Percentiles rank a stretch among this genome's conserved stretches.
Conservation (phyloP, 116 monocot species). For the Dioscorea cayenensis region DNA sequence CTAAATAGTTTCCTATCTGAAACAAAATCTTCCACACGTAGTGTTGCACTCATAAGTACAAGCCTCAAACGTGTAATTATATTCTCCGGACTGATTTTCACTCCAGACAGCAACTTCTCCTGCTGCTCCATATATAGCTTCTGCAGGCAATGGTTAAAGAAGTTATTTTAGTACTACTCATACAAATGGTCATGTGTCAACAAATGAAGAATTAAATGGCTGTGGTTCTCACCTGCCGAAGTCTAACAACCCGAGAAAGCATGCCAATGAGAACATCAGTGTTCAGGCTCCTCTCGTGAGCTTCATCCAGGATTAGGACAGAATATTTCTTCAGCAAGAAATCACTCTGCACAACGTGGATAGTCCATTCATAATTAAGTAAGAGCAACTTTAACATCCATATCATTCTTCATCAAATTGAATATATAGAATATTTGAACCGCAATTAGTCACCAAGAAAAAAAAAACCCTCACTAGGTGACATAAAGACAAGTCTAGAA, state of each 20-base stretch:
- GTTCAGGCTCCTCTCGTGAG: constrained; percentile 98
- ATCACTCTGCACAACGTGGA: constrained; percentile 57
- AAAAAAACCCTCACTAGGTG: too few relatives aligned
- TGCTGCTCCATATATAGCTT: constrained; percentile 66
- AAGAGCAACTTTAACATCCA: too few relatives aligned
- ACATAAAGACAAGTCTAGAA: too few relatives aligned
- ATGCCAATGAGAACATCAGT: constrained; percentile 94
- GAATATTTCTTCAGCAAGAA: constrained; percentile 82
- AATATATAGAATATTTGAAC: too few relatives aligned
- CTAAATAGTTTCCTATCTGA: constrained; percentile 70
- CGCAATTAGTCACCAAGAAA: too few relatives aligned
- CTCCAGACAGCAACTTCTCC: constrained; percentile 44
- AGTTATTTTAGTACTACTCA: too few relatives aligned
- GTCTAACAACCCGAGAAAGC: constrained; percentile 69
- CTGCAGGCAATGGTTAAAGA: constrained; percentile 23
- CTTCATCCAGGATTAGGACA: constrained; percentile 89
- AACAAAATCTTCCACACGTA: constrained; percentile 84
- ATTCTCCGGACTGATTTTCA: constrained; percentile 47
- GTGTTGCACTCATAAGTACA: constrained; percentile 94
- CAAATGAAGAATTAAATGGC: not conserved
- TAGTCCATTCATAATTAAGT: not conserved
- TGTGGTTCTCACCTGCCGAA: constrained; percentile 47
- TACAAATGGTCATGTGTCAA: too few relatives aligned
- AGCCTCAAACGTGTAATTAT: constrained; percentile 58
- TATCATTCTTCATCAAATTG: too few relatives aligned